phyloP scores from a whole-genome alignment of 2,329 filamentous ascomycete species.

The Aspergillus ochraceoroseus region DNA sequence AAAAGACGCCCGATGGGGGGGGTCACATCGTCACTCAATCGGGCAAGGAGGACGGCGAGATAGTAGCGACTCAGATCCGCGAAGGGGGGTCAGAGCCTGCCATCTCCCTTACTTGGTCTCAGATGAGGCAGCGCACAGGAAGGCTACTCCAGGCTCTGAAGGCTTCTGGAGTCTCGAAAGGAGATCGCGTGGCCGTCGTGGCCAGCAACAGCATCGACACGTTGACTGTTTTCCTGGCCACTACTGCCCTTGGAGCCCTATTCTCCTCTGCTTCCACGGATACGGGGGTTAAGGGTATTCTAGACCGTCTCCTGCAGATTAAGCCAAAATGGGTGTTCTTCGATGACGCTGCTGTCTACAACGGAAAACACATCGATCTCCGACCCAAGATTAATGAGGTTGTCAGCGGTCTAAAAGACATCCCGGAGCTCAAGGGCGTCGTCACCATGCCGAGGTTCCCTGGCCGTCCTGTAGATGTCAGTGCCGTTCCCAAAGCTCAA shows the following conservation, averaged over 20 bases:
- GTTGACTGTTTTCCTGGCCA: slow-evolving; percentile 9
- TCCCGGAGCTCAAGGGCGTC: slow-evolving; percentile 58
- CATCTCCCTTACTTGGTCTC: slow-evolving; percentile 60
- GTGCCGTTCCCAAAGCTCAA: slow-evolving; percentile 45
- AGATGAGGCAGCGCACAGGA: slow-evolving; percentile 58
- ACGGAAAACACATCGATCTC: slow-evolving; percentile 60
- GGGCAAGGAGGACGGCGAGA: slow-evolving; percentile 56
- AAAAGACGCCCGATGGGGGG: slow-evolving; percentile 8
- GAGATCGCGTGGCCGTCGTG: slow-evolving; percentile 71
- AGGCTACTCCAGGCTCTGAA: slow-evolving; percentile 59
- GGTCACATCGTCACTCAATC: slow-evolving; percentile 6
- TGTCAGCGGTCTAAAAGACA: slow-evolving; percentile 56
- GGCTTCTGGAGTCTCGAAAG: slow-evolving; percentile 60
- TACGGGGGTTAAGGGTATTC: slow-evolving; percentile 72
- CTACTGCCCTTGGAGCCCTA: slow-evolving; percentile 53
- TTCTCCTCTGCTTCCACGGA: slow-evolving; percentile 76
- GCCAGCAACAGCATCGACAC: slow-evolving; percentile 61
- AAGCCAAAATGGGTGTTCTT: slow-evolving; percentile 76
- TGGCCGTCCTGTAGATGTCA: slow-evolving; percentile 54
- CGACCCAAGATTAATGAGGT: slow-evolving; percentile 66
- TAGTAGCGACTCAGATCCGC: slow-evolving; percentile 64
- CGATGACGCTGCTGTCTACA: slow-evolving; percentile 45
- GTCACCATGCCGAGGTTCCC: slow-evolving; percentile 64
- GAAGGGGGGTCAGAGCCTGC: slow-evolving; percentile 31
- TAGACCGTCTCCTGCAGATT: slow-evolving; percentile 71